Conservation (phyloP, 805 yeast genomes). For the Kazachstania bromeliacearum region DNA sequence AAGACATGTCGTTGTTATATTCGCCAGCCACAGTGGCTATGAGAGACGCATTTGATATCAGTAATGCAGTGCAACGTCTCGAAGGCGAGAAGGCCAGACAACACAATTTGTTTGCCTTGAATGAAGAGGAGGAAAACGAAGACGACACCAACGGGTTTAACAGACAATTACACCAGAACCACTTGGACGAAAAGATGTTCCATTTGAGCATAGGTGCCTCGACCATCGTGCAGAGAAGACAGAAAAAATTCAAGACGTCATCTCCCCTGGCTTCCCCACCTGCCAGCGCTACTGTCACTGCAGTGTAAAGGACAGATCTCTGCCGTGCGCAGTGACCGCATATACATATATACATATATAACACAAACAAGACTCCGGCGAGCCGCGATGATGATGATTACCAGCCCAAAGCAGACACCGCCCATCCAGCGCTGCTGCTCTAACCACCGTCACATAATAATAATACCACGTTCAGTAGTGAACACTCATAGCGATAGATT, state of each 20-base stretch:
- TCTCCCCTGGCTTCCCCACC: conserved; percentile 1
- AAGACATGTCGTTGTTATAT: conserved; percentile 30
- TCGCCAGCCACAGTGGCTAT: conserved; percentile 73
- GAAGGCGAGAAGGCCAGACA: conserved; percentile 45
- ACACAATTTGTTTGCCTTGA: conserved; percentile 3
- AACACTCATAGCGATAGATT: too few species aligned
- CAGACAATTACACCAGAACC: conserved; percentile 4
- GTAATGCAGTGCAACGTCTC: conserved; percentile 76
- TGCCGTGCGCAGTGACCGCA: too few species aligned
- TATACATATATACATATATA: too few species aligned
- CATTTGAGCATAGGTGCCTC: conserved; percentile 32
- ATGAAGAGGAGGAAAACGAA: conserved; percentile 5
- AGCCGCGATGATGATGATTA: too few species aligned
- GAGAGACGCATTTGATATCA: conserved; percentile 78
- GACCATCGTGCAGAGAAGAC: conserved; percentile 35
- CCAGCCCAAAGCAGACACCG: not conserved
- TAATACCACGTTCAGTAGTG: too few species aligned
- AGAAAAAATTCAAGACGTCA: conserved; percentile 8
- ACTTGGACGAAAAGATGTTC: conserved; percentile 24
- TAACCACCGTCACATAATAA: too few species aligned
- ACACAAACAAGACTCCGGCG: too few species aligned
- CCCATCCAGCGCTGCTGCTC: too few species aligned
- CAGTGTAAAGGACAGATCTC: too few species aligned
- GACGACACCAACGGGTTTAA: conserved; percentile 8
- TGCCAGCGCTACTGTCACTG: too few species aligned